These are phyloP conservation scores for Dichotomopilus funicola DNA, from an alignment of 2,329 filamentous ascomycete genomes.

Conservation along the genomic window DNA sequence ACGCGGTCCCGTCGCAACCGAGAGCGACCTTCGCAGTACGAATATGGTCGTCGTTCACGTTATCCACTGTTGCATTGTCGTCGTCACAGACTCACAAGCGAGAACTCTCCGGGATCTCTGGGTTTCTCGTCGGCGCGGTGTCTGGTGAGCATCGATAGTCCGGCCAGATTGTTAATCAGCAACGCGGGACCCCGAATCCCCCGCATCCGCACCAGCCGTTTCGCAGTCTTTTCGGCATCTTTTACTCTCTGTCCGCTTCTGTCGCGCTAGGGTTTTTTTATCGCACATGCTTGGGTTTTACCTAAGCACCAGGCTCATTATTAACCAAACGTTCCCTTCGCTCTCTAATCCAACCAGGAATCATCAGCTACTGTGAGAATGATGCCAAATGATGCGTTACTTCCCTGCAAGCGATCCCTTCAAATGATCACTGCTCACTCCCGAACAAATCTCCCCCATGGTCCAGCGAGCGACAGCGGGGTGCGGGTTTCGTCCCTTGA, in stretches of 20 bases:
- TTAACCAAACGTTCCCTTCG: background rate
- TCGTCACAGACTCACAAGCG: no score
- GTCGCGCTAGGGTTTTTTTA: background rate
- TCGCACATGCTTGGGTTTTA: slow-evolving; percentile 1
- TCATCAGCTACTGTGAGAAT: background rate
- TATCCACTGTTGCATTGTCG: no score
- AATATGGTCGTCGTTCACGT: no score
- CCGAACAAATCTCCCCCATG: no score
- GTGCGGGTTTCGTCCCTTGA: background rate
- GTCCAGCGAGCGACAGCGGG: background rate
- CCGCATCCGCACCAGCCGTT: background rate
- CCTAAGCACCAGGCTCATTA: background rate
- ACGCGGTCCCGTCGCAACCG: background rate
- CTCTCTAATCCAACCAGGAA: background rate
- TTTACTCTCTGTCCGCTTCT: background rate
- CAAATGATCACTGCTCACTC: no score
- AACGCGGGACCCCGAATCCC: slow-evolving; percentile 4
- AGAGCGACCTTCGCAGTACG: no score
- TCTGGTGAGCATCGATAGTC: background rate
- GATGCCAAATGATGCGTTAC: slow-evolving; percentile 2
- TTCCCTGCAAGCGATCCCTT: slow-evolving; percentile 6
- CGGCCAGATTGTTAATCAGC: slow-evolving; percentile 7
- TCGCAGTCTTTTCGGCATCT: slow-evolving; percentile 3
- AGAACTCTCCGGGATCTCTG: background rate
- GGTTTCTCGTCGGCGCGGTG: background rate